Base-by-base conservation (phyloP, 1,284 basidiomycete genomes). In the Anthracocystis setariae region DNA sequence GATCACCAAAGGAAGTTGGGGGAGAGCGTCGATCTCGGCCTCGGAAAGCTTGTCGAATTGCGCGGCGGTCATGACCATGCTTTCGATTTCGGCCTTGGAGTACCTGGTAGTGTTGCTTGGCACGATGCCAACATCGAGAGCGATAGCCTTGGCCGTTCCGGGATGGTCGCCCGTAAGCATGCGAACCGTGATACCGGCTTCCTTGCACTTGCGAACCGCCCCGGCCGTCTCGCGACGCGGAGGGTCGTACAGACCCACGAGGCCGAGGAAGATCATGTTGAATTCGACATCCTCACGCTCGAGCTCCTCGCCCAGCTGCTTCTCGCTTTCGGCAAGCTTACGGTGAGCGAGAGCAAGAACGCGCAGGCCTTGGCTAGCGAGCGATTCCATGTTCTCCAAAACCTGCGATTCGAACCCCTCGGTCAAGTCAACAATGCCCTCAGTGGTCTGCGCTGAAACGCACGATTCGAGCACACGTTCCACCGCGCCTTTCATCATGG, bases 191-290 rank as follows among this genome's bases (percentile, higher is more conserved):
- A 91, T 89, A 17, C 89, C 88, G 27, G 89, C 90, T 45, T 86
- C 84, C 61, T 87, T 86, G 83, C 88, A 90, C 54, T 87, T 86
- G 46, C 86, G 84, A 0, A 91, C 89, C 21, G 90, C 88, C 12
- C 86, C 87, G 3, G 86, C 83, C 3, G 88, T 88, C 76, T 90
- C 89, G 12, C 87, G 87, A 37, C 90, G 86, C n/a, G 90, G 90
- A 15, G 90, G 90, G 77, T 91, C 90, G 73, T 82, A 81, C 58
- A 91, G 88, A 51, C 89, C 90, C 12, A 86, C 88, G 1, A 90
- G 84, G 9, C 88, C 89, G 8, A 88, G 83, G 83, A 91, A 88
- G 7, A 84, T 84, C 76, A 90, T 87, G 24, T 85, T 85, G 20
- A 84, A 79, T 82, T 91, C 90, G 13, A 89, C 86, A 2, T 87